Base-by-base conservation (phyloP, 1,139 yeast genomes). In the Geotrichum macrosporum region DNA sequence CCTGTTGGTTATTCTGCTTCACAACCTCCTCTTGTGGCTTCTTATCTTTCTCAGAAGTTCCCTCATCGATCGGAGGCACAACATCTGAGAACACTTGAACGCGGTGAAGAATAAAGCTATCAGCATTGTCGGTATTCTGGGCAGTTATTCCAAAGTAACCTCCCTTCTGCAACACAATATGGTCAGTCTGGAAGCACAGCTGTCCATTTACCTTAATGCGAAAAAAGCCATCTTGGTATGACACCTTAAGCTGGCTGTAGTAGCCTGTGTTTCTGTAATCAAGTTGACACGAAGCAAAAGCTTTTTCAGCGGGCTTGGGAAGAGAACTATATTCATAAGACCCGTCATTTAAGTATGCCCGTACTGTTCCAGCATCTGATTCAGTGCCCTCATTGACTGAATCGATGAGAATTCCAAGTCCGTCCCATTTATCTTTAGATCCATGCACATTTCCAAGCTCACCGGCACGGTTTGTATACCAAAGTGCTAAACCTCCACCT, bases 271-370 rank as follows among this genome's bases (percentile, higher is more conserved):
- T 62, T 39, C 72, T 57, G 57, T 67, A 69, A 40, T 59, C 55
- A 40, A 69, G 53, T 30, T 62, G 58, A 55, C 73, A 69, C 50
- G 59, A 55, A 12, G 65, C 60, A 48, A 69, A 63, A 9, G 73
- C 65, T 47, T 61, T 61, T 20, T 54, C 50, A 43, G 52, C 42
- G 36, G 58, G 50, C 24, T 44, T 41, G 16, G 46, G 13, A 2
- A 50, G 38, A 18, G 43, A 44, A 21, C 45, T 35, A 41, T 56
- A 63, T 24, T 54, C 41, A 9, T 45, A 42, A 19, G 64, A 33
- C 6, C 71, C 71, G 47, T 69, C 73, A 46, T 67, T 69, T 41
- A 69, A 53, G 54, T 69, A 71, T 10, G 69, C 73, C 6, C 70
- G 59, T 21, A 68, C 55, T 9, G 67, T 59, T 9, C 70, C 72